Percentiles rank a stretch among this genome's conserved stretches.
Conservation (phyloP, 257 asterid species). For the Fraxinus pennsylvanica region DNA sequence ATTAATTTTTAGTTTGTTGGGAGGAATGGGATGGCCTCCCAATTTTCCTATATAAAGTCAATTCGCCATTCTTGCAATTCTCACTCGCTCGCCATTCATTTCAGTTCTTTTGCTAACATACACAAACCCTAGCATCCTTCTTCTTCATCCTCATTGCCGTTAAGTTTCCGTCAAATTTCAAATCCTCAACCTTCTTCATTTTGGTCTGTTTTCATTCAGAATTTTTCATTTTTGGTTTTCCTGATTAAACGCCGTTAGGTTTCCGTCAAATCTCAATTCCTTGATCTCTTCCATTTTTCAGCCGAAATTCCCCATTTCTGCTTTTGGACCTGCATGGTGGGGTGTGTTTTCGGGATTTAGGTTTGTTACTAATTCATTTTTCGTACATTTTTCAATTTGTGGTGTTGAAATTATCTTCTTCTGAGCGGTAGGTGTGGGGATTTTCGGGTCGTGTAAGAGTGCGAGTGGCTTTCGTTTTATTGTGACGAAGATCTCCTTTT, state of each 20-base stretch:
- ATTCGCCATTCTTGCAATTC: slow-evolving; percentile 59
- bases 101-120: slow-evolving; percentile 19
- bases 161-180: slow-evolving; percentile 43
- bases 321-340: slow-evolving; percentile 64
- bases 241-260: slow-evolving; percentile 35
- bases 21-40: slow-evolving; percentile 9
- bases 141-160: neutral
- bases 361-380: slow-evolving; percentile 25
- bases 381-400: neutral
- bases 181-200: neutral
- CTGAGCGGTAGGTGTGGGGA: slow-evolving; percentile 97
- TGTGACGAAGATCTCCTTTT: slow-evolving; percentile 62
- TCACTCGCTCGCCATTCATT: slow-evolving; percentile 56
- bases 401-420: slow-evolving; percentile 42
- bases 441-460: slow-evolving; percentile 45
- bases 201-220: neutral
- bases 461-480: slow-evolving; percentile 50
- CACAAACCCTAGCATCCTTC: slow-evolving; percentile 11
- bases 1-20: too few species aligned
- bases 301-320: slow-evolving; percentile 4
- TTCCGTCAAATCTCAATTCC: slow-evolving; percentile 28
- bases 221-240: neutral
- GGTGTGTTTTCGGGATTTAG: slow-evolving; percentile 34
- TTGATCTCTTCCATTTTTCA: neutral
- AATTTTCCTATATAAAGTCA: slow-evolving; percentile 47